Evolutionary conservation across 257 asterid genomes (phyloP), one percentile per base, ranked within the genome.

Genomic region (Scutellaria galericulata): DNA sequence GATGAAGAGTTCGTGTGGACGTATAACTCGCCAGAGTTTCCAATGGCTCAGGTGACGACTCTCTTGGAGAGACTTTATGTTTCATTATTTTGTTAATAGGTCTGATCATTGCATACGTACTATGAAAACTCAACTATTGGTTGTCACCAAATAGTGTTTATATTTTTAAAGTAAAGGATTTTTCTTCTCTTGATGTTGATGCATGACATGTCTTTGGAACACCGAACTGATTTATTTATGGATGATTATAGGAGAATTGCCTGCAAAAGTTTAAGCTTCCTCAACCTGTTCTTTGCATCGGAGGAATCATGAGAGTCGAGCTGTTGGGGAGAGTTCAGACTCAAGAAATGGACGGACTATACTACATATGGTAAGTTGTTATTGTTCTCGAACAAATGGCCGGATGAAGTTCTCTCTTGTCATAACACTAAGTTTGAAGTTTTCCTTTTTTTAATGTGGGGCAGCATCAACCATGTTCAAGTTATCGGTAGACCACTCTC

Each of bases 251-350:
- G 97, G 93, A 86, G 75, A 85, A 86, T 74, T 44, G 72, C 72
- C 69, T 92, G 89, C 95, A 92, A 78, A 82, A 82, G 81, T 92
- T 87, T 76, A 80, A 74, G 90, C 86, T 92, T 20, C 97, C 98
- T 0, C 79, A 83, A 77, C 95, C 96, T 6, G 81, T 84, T 66
- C 81, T 90, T 44, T 87, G 93, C 75, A 59, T 92, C 2, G 98
- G 98, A 20, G 98, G 93, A 47, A 74, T 88, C 78, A 77, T 92
- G 82, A 85, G 81, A 78, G 85, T 92, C 47, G 93, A 92, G 83
- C 86, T 92, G 12, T 64, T 92, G 80, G 98, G 98, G 71, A 82
- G 98, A 79, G 86, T 87, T 70, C 96, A 93, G 74, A 87, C 83
- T 66, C 98, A 93, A 83, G 88, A 86, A 66, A 39, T 81, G 80